Base-by-base conservation (phyloP, 768 basidiomycete genomes). In the Tulasnella sp. region DNA sequence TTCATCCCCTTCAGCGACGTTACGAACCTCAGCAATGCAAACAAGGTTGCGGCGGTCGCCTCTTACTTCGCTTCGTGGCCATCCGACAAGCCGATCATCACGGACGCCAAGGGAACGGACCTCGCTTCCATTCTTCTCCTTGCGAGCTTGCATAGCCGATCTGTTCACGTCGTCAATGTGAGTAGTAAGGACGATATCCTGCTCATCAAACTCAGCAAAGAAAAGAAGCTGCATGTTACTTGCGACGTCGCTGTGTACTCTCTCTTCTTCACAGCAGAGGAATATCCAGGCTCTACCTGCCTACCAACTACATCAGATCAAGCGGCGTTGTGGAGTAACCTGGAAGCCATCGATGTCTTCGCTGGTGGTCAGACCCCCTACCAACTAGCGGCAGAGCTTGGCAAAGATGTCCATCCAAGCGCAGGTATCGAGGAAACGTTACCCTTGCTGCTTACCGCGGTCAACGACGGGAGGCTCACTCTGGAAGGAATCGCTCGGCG, bases 221-320 rank as follows among this genome's bases (percentile, higher is more conserved):
- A 93, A 60, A 97, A 96, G 88, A 89, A 94, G 18, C 90, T 99
- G 83, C 94, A 95, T 84, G 97, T 98, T 75, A 98, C 97, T 3
- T 99, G 97, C 86, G 98, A 99, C 83, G 95, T 98, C 44, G 92
- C 96, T 20, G 90, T 98, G 75, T 98, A 94, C 86, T 90, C 95
- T 24, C 87, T 99, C 77, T 98, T 98, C 91, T 97, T 95, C 88
- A 91, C 90, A 2, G 89, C 87, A 72, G 93, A 93, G 77, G 89
- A 94, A 81, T 97, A 91, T 88, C 92, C 93, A 1, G 87, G 86
- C 1, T 88, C 91, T 28, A 87, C 88, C 2, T 88, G 89, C 82
- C 89, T 98, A 54, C 97, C 96, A 3, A 89, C 93, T 0, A 84
- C 86, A 2, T 90, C 91, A 77, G 95, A 97, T 82, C 96, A 98